These are phyloP conservation scores for Dipteronia dyeriana DNA, from an alignment of 345 rosid genomes.

Conservation along the genomic window DNA sequence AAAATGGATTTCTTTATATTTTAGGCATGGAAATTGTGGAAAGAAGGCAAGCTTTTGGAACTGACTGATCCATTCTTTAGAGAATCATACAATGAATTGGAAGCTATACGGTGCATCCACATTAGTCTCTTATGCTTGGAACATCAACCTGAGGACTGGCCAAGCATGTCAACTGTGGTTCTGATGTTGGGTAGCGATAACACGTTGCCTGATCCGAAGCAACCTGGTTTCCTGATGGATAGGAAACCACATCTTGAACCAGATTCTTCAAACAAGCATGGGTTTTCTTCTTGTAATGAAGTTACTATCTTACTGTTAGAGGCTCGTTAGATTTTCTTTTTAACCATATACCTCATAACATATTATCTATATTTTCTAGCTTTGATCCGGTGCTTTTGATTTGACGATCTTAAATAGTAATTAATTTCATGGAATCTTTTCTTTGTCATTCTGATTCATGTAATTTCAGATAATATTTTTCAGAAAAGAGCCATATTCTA, in stretches of 20 bases:
- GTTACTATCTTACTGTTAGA: constrained; percentile 25
- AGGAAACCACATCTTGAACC: constrained; percentile 8
- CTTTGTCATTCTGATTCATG: too few relatives aligned
- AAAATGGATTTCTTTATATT: not conserved
- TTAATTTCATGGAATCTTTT: too few relatives aligned
- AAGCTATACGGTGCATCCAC: constrained; percentile 24
- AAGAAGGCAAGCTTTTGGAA: not conserved
- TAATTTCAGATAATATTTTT: too few relatives aligned
- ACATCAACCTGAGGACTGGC: constrained; percentile 16
- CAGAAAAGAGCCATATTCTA: too few relatives aligned
- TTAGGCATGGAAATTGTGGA: constrained; percentile 18
- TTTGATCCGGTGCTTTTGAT: too few relatives aligned
- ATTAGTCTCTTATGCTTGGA: constrained; percentile 25
- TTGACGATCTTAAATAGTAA: too few relatives aligned
- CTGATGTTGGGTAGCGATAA: constrained; percentile 22
- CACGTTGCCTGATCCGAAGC: constrained; percentile 18
- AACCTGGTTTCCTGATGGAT: constrained; percentile 28
- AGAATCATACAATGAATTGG: constrained; percentile 6
- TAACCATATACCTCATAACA: not conserved
- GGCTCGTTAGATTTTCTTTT: constrained; percentile 5
- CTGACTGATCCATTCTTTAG: not conserved
- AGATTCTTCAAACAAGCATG: constrained; percentile 25
- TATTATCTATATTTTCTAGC: too few relatives aligned
- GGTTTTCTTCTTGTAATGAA: constrained; percentile 17
- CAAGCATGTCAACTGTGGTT: constrained; percentile 21